Base-by-base conservation (phyloP, 2,329 filamentous ascomycete species). In the Sordariomycetes sp. region DNA sequence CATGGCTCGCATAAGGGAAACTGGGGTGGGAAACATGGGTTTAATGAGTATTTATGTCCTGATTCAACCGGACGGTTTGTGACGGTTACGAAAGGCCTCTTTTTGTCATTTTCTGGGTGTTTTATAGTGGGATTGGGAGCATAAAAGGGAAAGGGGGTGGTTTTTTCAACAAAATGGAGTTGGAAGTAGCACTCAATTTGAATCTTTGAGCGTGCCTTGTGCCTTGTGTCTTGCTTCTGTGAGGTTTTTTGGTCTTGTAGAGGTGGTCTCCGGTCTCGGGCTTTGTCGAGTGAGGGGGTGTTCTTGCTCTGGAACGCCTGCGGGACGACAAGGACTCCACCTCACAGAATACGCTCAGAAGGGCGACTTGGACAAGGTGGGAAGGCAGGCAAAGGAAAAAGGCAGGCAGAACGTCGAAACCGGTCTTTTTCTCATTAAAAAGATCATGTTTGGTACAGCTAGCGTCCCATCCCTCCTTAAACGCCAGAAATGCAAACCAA, bases 1-100 rank as follows among this genome's bases (percentile, higher is more conserved):
- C 56, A 58, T 53, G 56, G 48, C 56, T 53, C 52, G 48, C 56
- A 53, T 58, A 61, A 58, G 60, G 57, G 58, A 55, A 59, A 58
- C 20, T 34, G 34, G 34, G 16, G 22, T 54, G 25, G 40, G 40
- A 46, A 46, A 46, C 34, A 35, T 20, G 25, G 28, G 10, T 59
- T 58, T 53, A 52, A 55, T 40, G 20, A 35, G 54, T 55, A 20
- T 10, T 22, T 24, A 46, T 34, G 37, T 56, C 34, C 35, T 22
- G 8, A 18, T 48, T 40, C 43, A 48, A 48, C 43, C 43, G 43
- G 43, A 48, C 43, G 28, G n/a, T 43, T 43, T n/a, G 16, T 22
- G n/a, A 22, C 11, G 37, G 18, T 14, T 40, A 40, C 37, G 18
- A 48, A 22, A 3, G 43, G n/a, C n/a, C n/a, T n/a, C n/a, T 48